Evolutionary conservation across 106 monocot species (phyloP).

Genomic region (Amphibolis antarctica): DNA sequence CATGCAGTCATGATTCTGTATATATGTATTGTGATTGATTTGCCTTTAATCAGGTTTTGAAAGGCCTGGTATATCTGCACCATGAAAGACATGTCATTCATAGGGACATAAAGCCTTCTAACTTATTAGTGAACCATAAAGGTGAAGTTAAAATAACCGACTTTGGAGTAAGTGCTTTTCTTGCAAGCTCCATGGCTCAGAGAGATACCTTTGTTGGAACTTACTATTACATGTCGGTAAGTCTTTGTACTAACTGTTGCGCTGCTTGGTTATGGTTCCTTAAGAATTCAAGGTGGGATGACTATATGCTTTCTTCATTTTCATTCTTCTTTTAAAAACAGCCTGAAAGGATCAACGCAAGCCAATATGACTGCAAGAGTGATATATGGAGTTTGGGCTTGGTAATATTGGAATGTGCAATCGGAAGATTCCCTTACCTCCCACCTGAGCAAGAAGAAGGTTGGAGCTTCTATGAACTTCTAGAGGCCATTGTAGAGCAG

Average conservation of each 20-base stretch:
- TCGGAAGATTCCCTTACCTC: conserved; percentile 81
- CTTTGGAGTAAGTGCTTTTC: conserved; percentile 88
- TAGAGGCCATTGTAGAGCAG: conserved; percentile 85
- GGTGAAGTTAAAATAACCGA: conserved; percentile 89
- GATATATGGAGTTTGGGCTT: conserved; percentile 97
- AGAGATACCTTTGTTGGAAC: conserved; percentile 96
- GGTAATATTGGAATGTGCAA: conserved; percentile 95
- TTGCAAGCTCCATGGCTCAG: conserved; percentile 85
- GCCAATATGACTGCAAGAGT: conserved; percentile 85
- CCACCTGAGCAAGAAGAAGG: conserved; percentile 59
- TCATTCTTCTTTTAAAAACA: conserved; percentile 14
- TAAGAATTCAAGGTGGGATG: too few relatives aligned
- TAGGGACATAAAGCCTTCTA: conserved; percentile 89
- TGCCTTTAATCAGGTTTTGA: conserved; percentile 47
- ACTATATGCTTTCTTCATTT: conserved; percentile 7
- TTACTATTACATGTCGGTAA: conserved; percentile 85
- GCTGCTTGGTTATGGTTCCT: not conserved
- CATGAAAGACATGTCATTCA: conserved; percentile 90
- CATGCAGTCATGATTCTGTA: not conserved
- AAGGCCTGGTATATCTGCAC: conserved; percentile 85
- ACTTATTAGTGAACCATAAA: conserved; percentile 70
- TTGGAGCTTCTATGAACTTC: conserved; percentile 85
- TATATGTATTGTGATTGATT: not conserved
- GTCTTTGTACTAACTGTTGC: conserved; percentile 7
- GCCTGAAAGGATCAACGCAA: conserved; percentile 87